These are phyloP conservation scores for Vigna hirtella DNA, from an alignment of 306 rosid genomes.

Conservation along the genomic window DNA sequence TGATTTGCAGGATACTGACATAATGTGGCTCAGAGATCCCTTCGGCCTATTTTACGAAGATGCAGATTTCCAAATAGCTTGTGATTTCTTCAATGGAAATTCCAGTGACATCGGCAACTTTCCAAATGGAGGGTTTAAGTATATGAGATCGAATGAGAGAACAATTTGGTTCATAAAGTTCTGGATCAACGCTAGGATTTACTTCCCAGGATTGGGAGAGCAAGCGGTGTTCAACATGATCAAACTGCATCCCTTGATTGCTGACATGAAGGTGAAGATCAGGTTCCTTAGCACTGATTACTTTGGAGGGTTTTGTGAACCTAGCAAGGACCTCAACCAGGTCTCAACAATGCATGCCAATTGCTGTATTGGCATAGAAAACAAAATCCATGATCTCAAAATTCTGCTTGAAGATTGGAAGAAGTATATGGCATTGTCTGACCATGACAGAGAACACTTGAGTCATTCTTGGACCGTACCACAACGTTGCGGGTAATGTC, in stretches of 20 bases:
- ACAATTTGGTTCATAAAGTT: conserved; percentile 69
- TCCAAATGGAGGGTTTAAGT: conserved; percentile 80
- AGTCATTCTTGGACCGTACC: conserved; percentile 68
- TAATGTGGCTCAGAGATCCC: conserved; percentile 91
- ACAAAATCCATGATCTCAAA: conserved; percentile 72
- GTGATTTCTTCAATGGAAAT: conserved; percentile 62
- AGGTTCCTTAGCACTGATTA: conserved; percentile 70
- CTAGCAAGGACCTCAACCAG: conserved; percentile 53
- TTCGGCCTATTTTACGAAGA: conserved; percentile 59
- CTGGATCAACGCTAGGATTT: conserved; percentile 63
- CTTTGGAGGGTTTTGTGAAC: conserved; percentile 83
- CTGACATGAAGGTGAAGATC: conserved; percentile 49
- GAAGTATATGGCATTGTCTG: conserved; percentile 48
- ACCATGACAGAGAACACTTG: not conserved
- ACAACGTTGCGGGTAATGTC: conserved; percentile 65
- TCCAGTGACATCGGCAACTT: conserved; percentile 44
- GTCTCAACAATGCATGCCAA: conserved; percentile 90
- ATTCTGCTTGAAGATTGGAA: conserved; percentile 79
- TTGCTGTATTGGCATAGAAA: conserved; percentile 78
- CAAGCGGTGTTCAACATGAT: conserved; percentile 82
- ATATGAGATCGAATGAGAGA: conserved; percentile 59
- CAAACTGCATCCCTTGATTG: conserved; percentile 51
- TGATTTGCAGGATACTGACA: conserved; percentile 69
- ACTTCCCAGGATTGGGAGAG: conserved; percentile 55
- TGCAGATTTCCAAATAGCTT: conserved; percentile 83